phyloP scores from a whole-genome alignment of 2,329 filamentous ascomycete species.

The Aureobasidium sp. region DNA sequence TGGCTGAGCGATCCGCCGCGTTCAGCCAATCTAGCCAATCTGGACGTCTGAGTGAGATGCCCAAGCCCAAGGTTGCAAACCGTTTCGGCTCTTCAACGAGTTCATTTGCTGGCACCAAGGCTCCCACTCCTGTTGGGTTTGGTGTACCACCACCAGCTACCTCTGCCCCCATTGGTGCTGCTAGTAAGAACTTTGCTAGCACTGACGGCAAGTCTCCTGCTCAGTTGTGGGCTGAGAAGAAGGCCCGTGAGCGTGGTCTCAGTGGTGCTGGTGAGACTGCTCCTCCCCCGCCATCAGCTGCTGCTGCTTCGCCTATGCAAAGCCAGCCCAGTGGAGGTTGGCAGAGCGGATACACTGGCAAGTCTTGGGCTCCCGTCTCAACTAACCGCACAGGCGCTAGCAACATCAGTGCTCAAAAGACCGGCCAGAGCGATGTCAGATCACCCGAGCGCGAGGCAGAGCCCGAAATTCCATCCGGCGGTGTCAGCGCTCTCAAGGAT shows the following conservation, averaged over 20 bases:
- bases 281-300: slow-evolving; percentile 33
- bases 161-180: slow-evolving; percentile 63
- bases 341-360: slow-evolving; percentile 88
- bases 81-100: slow-evolving; percentile 67
- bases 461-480: slow-evolving; percentile 49
- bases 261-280: slow-evolving; percentile 47
- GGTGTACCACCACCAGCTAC: slow-evolving; percentile 54
- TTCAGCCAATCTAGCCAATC: slow-evolving; percentile 65
- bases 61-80: slow-evolving; percentile 92
- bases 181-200: slow-evolving; percentile 90
- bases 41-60: slow-evolving; percentile 76
- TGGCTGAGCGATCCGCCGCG: slow-evolving; percentile 69
- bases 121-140: slow-evolving; percentile 67
- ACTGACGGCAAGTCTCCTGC: slow-evolving; percentile 93
- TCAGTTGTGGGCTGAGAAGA: slow-evolving; percentile 96
- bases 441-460: slow-evolving; percentile 46
- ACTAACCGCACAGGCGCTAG: slow-evolving; percentile 60
- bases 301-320: slow-evolving; percentile 47
- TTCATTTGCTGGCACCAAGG: slow-evolving; percentile 80
- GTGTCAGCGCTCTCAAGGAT: slow-evolving; percentile 69
- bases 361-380: slow-evolving; percentile 81
- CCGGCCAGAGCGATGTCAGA: slow-evolving; percentile 49
- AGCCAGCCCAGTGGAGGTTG: slow-evolving; percentile 75
- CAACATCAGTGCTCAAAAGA: slow-evolving; percentile 54
- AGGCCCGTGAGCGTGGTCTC: slow-evolving; percentile 65